Evolutionary conservation across 1,284 basidiomycete genomes (phyloP), one percentile per base, ranked within the genome.

Genomic region (Xanthoconium separans): DNA sequence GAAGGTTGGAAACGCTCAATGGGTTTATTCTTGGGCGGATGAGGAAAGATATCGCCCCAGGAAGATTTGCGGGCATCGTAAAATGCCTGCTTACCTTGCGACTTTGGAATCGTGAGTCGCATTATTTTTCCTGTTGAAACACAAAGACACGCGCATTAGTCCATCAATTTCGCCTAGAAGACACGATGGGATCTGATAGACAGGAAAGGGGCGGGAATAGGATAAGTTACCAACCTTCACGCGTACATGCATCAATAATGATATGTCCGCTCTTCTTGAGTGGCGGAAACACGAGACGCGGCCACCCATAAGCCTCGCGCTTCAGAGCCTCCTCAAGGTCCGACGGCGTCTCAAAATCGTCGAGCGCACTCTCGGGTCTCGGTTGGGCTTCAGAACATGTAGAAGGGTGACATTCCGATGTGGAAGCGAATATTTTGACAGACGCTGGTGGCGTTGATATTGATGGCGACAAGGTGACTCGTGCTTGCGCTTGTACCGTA

Each of bases 1-100:
- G 59, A 56, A 30, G 76, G 71, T 59, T 80, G 77, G 57, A 77
- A 73, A 2, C 89, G 85, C 62, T 85, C 80, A 54, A 89, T 82
- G 1, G 87, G 82, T 18, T 76, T 69, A 65, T 88, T 89, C 69
- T 91, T 92, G 4, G 90, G 81, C 18, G 77, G 73, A 69, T 98
- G 95, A 5, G 97, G 96, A 73, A 97, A 98, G 12, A 93, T 77
- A 69, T 99, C 97, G 12, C 97, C 97, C 94, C 95, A 98, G 20
- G 73, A 76, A 0, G 90, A 84, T 73, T 98, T 98, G 44, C 96
- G 85, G 1, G 95, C 95, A 69, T 99, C 97, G 65, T 98, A 95
- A 68, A 88, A 99, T 0, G 85, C 81, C 67, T 98, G 95, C 69
- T 93, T 95, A 9, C 95, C 95, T 71, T 95, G 91, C 1, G 93